Evolutionary conservation across 2,329 filamentous ascomycete species (phyloP).

Genomic region (Cladosporium austrohemisphaericum): DNA sequence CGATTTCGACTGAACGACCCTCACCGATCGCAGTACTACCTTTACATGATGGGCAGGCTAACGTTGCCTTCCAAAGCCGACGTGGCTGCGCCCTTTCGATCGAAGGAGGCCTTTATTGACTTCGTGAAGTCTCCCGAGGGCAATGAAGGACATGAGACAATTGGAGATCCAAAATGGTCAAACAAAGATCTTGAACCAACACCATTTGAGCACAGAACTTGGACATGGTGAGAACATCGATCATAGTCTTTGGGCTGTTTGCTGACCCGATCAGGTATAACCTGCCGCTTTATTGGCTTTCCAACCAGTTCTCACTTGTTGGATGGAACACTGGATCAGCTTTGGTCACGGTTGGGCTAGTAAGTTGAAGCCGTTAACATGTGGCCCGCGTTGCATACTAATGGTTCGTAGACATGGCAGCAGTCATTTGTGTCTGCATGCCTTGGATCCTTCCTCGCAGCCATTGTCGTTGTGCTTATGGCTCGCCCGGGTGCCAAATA

Average conservation of each 20-base stretch:
- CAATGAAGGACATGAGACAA: conserved; percentile 15
- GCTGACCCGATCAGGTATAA: conserved; percentile 3
- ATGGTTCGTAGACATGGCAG: conserved; percentile 15
- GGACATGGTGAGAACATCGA: conserved; percentile 25
- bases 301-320: conserved; percentile 15
- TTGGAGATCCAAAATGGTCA: conserved; percentile 20
- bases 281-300: conserved; percentile 16
- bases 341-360: conserved; percentile 15
- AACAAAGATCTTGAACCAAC: conserved; percentile 25
- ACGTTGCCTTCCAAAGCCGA: conserved; percentile 9
- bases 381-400: background rate
- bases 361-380: background rate
- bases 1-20: too few relatives aligned
- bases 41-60: conserved; percentile 8
- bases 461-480: conserved; percentile 15
- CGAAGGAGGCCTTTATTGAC: conserved; percentile 11
- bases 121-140: conserved; percentile 15
- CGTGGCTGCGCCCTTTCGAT: conserved; percentile 12
- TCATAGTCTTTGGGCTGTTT: conserved; percentile 13
- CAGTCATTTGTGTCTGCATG: conserved; percentile 16
- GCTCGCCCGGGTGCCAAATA: conserved; percentile 17
- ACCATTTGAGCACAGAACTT: conserved; percentile 23
- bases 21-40: too few relatives aligned
- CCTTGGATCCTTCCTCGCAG: conserved; percentile 13
- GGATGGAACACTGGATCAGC: conserved; percentile 18